phyloP scores from a whole-genome alignment of 371 early-diverging fungal species.

The Mucor circinelloides region DNA sequence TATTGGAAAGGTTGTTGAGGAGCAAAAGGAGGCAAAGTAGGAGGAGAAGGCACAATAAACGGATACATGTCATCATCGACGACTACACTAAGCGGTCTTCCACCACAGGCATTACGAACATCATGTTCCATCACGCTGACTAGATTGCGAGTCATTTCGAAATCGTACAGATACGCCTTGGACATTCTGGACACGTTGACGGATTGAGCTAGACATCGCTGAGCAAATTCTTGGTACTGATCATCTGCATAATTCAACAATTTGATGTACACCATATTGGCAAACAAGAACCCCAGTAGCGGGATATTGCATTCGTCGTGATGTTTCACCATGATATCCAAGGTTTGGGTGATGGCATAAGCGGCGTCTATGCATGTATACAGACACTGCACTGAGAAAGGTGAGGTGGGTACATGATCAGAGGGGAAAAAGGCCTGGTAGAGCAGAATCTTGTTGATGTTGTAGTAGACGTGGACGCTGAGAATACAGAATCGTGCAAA shows the following conservation, averaged over 20 bases:
- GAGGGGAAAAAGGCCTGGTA: conserved; percentile 40
- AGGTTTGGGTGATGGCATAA: conserved; percentile 33
- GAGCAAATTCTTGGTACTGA: conserved; percentile 29
- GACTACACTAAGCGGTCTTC: neutral
- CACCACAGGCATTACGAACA: conserved; percentile 21
- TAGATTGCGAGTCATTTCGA: conserved; percentile 37
- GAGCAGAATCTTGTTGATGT: conserved; percentile 45
- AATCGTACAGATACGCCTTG: conserved; percentile 38
- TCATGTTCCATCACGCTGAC: conserved; percentile 33
- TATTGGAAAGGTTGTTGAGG: neutral
- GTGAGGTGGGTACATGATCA: conserved; percentile 23
- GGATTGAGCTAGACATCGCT: conserved; percentile 31
- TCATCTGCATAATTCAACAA: conserved; percentile 29
- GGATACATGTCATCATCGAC: conserved; percentile 5
- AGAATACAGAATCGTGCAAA: conserved; percentile 37
- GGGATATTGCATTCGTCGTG: conserved; percentile 41
- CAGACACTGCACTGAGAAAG: conserved; percentile 28
- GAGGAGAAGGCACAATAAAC: neutral
- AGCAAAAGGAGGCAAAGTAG: conserved; percentile 2
- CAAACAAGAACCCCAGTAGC: conserved; percentile 38
- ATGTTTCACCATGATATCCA: conserved; percentile 36
- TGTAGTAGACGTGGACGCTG: conserved; percentile 34
- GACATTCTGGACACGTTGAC: conserved; percentile 35
- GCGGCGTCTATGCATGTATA: conserved; percentile 43
- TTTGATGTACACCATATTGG: conserved; percentile 43